Percentiles rank a stretch among this genome's conserved stretches.
These are phyloP conservation scores for Pleomassaria siparia DNA, from an alignment of 2,329 filamentous ascomycete genomes.

Conservation along the genomic window DNA sequence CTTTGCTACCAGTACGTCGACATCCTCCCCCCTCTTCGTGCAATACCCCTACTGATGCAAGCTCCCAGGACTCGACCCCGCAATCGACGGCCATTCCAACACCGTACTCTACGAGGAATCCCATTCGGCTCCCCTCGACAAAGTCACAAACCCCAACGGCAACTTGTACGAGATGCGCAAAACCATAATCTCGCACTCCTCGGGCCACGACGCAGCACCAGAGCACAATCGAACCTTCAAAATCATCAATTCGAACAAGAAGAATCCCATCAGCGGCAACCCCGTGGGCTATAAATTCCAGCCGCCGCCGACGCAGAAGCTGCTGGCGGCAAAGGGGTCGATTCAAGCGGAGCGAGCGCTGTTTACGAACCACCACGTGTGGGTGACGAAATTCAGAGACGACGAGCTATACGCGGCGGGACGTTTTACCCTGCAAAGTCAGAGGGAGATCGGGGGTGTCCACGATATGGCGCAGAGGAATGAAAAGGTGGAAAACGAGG, in stretches of 20 bases:
- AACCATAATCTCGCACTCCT: conserved; percentile 49
- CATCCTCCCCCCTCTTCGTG: background rate
- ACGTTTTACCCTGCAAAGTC: conserved; percentile 50
- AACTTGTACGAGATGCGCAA: conserved; percentile 62
- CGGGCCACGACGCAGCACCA: conserved; percentile 57
- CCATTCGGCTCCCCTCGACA: conserved; percentile 51
- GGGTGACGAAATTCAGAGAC: conserved; percentile 57
- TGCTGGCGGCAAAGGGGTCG: conserved; percentile 50
- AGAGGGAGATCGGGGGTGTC: conserved; percentile 47
- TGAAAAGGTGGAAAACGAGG: conserved; percentile 47
- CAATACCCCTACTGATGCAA: background rate
- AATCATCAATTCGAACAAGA: conserved; percentile 52
- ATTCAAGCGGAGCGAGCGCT: conserved; percentile 50
- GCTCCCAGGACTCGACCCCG: conserved; percentile 62
- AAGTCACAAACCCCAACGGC: conserved; percentile 61
- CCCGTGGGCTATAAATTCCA: conserved; percentile 53
- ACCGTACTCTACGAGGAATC: conserved; percentile 59
- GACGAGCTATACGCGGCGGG: conserved; percentile 55
- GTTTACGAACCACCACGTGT: conserved; percentile 56
- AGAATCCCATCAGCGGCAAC: conserved; percentile 49
- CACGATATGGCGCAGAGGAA: conserved; percentile 47
- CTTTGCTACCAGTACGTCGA: conserved; percentile 48
- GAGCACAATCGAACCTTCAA: conserved; percentile 58
- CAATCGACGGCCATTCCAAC: conserved; percentile 60
- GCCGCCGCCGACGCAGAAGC: conserved; percentile 51